Evolutionary conservation across 345 rosid species (phyloP).

Genomic region (Passiflora organensis): DNA sequence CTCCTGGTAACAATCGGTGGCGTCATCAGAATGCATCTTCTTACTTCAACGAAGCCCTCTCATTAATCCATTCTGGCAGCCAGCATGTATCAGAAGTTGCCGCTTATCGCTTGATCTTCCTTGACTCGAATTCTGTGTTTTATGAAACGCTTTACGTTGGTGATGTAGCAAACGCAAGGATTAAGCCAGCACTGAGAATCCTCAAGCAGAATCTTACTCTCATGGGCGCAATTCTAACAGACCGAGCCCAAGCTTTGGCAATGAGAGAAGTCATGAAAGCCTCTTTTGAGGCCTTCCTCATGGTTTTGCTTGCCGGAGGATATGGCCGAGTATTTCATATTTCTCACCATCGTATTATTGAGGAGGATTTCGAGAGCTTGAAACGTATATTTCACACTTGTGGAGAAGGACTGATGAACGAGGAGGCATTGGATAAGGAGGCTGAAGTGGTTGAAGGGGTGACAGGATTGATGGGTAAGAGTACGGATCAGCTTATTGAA

Average conservation of each 20-base stretch:
- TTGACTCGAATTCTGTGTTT: slow-evolving; percentile 61
- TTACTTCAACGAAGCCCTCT: slow-evolving; percentile 51
- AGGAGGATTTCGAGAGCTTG: slow-evolving; percentile 66
- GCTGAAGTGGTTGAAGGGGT: slow-evolving; percentile 75
- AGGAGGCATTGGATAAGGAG: slow-evolving; percentile 60
- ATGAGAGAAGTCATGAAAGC: slow-evolving; percentile 77
- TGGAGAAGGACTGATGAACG: slow-evolving; percentile 68
- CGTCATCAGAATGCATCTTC: slow-evolving; percentile 27
- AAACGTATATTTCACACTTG: slow-evolving; percentile 61
- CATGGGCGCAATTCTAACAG: slow-evolving; percentile 60
- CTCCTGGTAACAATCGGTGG: slow-evolving; percentile 14
- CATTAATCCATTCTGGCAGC: slow-evolving; percentile 67
- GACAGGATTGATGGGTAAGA: slow-evolving; percentile 57
- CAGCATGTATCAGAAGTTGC: slow-evolving; percentile 87
- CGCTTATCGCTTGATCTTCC: slow-evolving; percentile 69
- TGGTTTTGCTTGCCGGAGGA: slow-evolving; percentile 87
- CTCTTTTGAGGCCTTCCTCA: slow-evolving; percentile 68
- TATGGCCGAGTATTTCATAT: slow-evolving; percentile 45
- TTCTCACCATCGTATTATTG: slow-evolving; percentile 48
- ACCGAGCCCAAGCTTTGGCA: slow-evolving; percentile 67
- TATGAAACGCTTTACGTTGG: slow-evolving; percentile 67
- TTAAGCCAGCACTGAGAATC: slow-evolving; percentile 50
- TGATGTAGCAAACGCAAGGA: slow-evolving; percentile 53
- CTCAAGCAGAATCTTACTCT: slow-evolving; percentile 76
- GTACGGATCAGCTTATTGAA: slow-evolving; percentile 74